Base-by-base conservation (phyloP, 2,329 filamentous ascomycete genomes). In the Venturia pyrina region DNA sequence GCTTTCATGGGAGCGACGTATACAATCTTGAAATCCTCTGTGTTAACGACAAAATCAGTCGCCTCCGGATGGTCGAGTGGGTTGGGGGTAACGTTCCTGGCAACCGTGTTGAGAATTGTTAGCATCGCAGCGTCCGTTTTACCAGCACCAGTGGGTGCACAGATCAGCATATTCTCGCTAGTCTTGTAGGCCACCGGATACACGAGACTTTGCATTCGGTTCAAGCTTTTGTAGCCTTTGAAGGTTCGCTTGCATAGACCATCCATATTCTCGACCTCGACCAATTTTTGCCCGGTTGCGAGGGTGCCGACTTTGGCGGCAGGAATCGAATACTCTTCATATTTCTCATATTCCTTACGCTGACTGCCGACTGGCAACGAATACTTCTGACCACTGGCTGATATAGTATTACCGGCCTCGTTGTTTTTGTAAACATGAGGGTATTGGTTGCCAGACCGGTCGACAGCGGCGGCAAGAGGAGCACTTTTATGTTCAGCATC, bases 1-100 rank as follows among this genome's bases (percentile, higher is more conserved):
- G 95, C 96, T 77, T 99, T 99, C 96, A 99, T 99, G 0, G 95
- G 96, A 0, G 96, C 95, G 50, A 99, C 95, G 71, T 99, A 99
- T 66, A 99, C 92, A 71, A 99, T 93, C 78, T 99, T 98, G 83
- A 98, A 97, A 71, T 96, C 91, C 64, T 96, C 89, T 0, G 86
- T 79, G 66, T 89, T 83, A n/a, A 96, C 90, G 1, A 84, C 85
- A 73, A 97, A 97, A 48, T 96, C 89, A 0, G 83, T 87, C 0
- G 89, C 87, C 65, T 86, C 80, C 0, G 85, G 85, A 50, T 91
- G 81, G 66, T 96, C 90, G 11, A 89, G 82, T 0, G 93, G 93
- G 70, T 87, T 92, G 0, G 95, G 93, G 0, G 83, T 81, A 32
- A 90, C 85, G 72, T 98, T 93, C 74, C 96, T 93, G 1, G 90